Percentiles rank a stretch among this genome's conserved stretches.
phyloP scores from a whole-genome alignment of 345 rosid genomes.

The Salix suchowensis region DNA sequence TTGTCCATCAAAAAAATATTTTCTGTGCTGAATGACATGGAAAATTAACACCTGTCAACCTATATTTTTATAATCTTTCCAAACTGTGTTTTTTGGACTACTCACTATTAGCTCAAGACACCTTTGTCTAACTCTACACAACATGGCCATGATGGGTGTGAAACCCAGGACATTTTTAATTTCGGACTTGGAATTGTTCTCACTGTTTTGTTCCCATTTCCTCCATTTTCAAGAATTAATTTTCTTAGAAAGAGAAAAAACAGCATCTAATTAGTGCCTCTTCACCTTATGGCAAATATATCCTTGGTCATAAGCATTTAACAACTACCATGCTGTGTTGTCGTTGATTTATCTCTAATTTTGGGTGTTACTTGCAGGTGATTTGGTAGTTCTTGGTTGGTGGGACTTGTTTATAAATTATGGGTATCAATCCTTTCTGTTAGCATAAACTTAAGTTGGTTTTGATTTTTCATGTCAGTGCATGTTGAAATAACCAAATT shows the following conservation, averaged over 20 bases:
- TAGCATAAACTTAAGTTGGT: neutral
- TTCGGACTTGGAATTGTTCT: no score
- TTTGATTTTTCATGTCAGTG: neutral
- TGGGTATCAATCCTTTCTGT: slow-evolving; percentile 43
- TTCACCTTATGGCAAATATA: no score
- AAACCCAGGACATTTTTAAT: no score
- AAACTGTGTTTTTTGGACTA: no score
- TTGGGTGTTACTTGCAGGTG: slow-evolving; percentile 47
- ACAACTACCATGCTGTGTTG: neutral
- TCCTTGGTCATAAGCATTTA: neutral
- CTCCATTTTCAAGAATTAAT: no score
- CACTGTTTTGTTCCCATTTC: no score
- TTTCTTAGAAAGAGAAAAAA: no score
- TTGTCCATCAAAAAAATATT: neutral
- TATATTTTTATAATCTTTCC: neutral
- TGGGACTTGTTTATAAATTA: slow-evolving; percentile 91
- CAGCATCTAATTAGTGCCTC: no score
- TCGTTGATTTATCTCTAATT: slow-evolving; percentile 3
- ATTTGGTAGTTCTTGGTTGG: slow-evolving; percentile 80
- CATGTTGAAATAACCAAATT: slow-evolving; percentile 6
- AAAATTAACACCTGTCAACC: neutral
- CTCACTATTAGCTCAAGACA: no score
- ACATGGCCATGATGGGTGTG: no score
- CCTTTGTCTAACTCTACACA: no score
- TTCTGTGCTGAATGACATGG: neutral